These are phyloP conservation scores for Candida ficus DNA, from an alignment of 805 yeast genomes.

Conservation along the genomic window DNA sequence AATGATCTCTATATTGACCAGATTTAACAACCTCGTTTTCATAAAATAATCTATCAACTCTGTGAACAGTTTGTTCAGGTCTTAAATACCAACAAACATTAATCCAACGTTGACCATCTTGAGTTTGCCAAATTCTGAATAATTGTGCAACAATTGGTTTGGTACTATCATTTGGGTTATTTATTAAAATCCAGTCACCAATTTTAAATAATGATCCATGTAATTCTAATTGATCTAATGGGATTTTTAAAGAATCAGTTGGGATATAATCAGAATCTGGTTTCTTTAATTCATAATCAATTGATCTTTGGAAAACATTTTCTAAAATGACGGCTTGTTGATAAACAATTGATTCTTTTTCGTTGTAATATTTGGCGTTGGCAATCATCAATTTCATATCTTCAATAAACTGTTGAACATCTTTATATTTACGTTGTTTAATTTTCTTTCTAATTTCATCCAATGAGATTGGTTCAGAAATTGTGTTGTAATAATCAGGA, in stretches of 20 bases:
- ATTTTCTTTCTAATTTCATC: slow-evolving; percentile 76
- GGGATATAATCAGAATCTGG: slow-evolving; percentile 76
- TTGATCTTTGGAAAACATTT: slow-evolving; percentile 47
- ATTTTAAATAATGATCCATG: slow-evolving; percentile 71
- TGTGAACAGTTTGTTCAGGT: slow-evolving; percentile 96
- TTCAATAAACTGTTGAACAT: slow-evolving; percentile 67
- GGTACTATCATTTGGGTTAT: slow-evolving; percentile 80
- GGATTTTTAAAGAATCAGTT: slow-evolving; percentile 54
- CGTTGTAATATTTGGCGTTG: slow-evolving; percentile 65
- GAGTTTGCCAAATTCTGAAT: slow-evolving; percentile 85
- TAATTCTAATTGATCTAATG: slow-evolving; percentile 71
- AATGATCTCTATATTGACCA: slow-evolving; percentile 94
- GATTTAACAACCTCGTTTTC: slow-evolving; percentile 95
- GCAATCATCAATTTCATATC: slow-evolving; percentile 73
- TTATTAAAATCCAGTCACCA: slow-evolving; percentile 92
- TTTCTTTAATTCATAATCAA: slow-evolving; percentile 66
- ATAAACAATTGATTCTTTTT: slow-evolving; percentile 51
- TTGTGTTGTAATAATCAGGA: slow-evolving; percentile 41
- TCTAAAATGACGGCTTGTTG: slow-evolving; percentile 64
- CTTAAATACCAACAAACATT: slow-evolving; percentile 98
- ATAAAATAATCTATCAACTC: slow-evolving; percentile 82
- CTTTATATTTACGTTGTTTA: slow-evolving; percentile 75
- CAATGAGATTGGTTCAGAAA: slow-evolving; percentile 58
- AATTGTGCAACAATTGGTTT: slow-evolving; percentile 94
- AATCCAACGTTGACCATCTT: slow-evolving; percentile 78